These are phyloP conservation scores for Terana coerulea DNA, from an alignment of 768 basidiomycete species.

Conservation along the genomic window DNA sequence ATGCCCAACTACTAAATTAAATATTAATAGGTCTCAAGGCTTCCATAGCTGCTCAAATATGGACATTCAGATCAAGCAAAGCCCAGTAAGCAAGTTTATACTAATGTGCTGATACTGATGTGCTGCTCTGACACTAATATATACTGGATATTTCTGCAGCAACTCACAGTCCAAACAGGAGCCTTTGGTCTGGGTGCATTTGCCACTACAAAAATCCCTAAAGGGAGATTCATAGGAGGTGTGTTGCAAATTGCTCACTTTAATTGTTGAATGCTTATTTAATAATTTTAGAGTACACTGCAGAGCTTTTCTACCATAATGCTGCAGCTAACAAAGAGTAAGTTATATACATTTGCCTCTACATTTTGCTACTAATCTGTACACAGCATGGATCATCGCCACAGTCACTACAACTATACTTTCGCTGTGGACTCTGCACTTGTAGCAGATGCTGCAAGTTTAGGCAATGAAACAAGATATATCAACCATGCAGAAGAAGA, in stretches of 20 bases:
- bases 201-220: neutral
- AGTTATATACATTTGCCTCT: neutral
- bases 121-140: too few species aligned
- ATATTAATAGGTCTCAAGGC: too few species aligned
- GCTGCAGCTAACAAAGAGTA: neutral
- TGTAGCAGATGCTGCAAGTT: neutral
- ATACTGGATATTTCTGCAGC: too few species aligned
- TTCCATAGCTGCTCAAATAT: too few species aligned
- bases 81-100: too few species aligned
- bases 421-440: neutral
- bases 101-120: too few species aligned
- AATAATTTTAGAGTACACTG: neutral
- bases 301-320: neutral
- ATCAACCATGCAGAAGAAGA: neutral
- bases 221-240: neutral
- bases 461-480: neutral
- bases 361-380: too few species aligned
- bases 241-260: neutral
- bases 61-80: too few species aligned
- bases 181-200: neutral
- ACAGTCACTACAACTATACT: neutral
- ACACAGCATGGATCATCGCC: neutral
- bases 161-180: neutral
- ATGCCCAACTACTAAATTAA: too few species aligned
- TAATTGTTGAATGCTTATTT: too few species aligned